A percentile compares a stretch with the other conserved stretches of the same genome.
These are phyloP conservation scores for Theobroma grandiflorum DNA, from an alignment of 441 rosid species.

Conservation along the genomic window DNA sequence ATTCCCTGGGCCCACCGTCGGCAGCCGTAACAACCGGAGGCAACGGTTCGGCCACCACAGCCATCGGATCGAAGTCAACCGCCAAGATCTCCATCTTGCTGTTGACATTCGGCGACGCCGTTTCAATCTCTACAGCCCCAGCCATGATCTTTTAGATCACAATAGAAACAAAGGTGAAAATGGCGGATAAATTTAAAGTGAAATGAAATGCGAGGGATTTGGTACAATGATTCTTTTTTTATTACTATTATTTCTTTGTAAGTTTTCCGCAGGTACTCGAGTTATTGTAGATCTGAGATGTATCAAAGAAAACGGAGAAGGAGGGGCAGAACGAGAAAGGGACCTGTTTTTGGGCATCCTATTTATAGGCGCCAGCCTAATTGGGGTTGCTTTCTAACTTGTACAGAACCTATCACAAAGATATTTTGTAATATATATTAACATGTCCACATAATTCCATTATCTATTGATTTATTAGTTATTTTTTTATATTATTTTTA, in stretches of 20 bases:
- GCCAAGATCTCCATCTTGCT: slow-evolving; percentile 35
- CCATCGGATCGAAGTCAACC: slow-evolving; percentile 53
- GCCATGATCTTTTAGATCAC: slow-evolving; percentile 29
- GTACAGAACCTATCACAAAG: too few species aligned
- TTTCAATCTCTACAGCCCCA: slow-evolving; percentile 35
- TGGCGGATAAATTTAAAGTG: background rate
- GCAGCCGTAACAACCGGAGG: slow-evolving; percentile 41
- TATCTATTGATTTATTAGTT: too few species aligned
- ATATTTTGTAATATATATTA: too few species aligned
- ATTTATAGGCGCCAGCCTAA: too few species aligned
- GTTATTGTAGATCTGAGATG: background rate
- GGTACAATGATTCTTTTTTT: background rate
- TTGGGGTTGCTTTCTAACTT: too few species aligned
- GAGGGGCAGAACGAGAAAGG: background rate
- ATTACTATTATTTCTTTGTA: background rate
- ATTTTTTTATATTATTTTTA: too few species aligned
- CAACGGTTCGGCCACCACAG: slow-evolving; percentile 52
- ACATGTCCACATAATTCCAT: too few species aligned
- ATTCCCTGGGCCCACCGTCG: slow-evolving; percentile 21
- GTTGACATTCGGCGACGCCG: slow-evolving; percentile 25
- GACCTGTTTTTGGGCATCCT: too few species aligned
- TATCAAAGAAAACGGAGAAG: background rate
- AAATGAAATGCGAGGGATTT: background rate
- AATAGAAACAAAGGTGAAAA: background rate
- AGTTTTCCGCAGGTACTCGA: background rate